Evolutionary conservation across 2,329 filamentous ascomycete genomes (phyloP).

Genomic region (Sporothrix inflata): DNA sequence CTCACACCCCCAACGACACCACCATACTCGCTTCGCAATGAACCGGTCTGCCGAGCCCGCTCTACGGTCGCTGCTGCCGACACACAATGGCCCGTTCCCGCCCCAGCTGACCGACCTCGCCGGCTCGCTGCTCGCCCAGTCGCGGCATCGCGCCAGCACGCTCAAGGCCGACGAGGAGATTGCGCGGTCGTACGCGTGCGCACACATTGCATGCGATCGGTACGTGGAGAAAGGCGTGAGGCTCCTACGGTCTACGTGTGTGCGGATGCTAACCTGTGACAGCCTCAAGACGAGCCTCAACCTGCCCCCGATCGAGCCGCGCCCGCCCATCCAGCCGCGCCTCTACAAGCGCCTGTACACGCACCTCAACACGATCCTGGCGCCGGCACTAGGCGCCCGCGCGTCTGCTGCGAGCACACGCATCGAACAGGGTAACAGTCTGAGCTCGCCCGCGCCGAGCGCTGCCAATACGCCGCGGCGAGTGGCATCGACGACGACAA

Average conservation of each 20-base stretch:
- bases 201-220: constrained; percentile 88
- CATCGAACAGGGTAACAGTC: constrained; percentile 34
- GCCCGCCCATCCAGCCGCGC: constrained; percentile 76
- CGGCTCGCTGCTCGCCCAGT: constrained; percentile 76
- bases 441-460: constrained; percentile 38
- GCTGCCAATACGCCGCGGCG: background rate
- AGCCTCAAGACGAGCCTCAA: constrained; percentile 77
- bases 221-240: constrained; percentile 40
- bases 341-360: constrained; percentile 83
- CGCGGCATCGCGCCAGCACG: constrained; percentile 73
- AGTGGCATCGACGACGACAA: constrained; percentile 33
- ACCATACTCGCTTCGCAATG: constrained; percentile 52
- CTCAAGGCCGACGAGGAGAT: constrained; percentile 87
- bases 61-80: constrained; percentile 73
- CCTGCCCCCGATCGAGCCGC: constrained; percentile 74
- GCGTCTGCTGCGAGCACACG: constrained; percentile 41
- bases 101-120: constrained; percentile 72
- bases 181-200: constrained; percentile 80
- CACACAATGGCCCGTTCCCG: constrained; percentile 68
- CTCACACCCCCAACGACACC: background rate
- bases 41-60: constrained; percentile 74
- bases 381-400: constrained; percentile 35
- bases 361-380: constrained; percentile 76
- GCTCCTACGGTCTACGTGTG: too few relatives aligned
- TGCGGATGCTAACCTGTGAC: background rate